Evolutionary conservation across 768 basidiomycete genomes (phyloP).

Genomic region (Royoungia palumana): DNA sequence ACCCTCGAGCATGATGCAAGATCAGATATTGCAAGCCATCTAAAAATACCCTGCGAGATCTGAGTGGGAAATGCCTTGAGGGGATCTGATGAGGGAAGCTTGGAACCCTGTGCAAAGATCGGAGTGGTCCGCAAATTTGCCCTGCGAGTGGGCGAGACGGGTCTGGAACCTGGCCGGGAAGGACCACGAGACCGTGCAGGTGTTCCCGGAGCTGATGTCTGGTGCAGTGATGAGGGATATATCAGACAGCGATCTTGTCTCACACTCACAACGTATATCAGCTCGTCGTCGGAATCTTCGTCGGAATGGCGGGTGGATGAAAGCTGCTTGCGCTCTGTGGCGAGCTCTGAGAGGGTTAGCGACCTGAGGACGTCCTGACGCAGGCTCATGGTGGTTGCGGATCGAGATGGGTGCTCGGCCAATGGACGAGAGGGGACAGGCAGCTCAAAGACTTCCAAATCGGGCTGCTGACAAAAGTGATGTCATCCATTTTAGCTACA

Average conservation of each 20-base stretch:
- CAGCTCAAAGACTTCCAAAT: slow-evolving; percentile 7
- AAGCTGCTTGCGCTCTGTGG: slow-evolving; percentile 25
- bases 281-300: slow-evolving; percentile 63
- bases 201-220: slow-evolving; percentile 69
- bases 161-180: slow-evolving; percentile 45
- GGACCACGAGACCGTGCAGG: slow-evolving; percentile 61
- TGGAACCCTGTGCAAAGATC: slow-evolving; percentile 25
- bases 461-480: slow-evolving; percentile 22
- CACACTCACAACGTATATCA: slow-evolving; percentile 65
- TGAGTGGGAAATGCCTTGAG: slow-evolving; percentile 76
- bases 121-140: slow-evolving; percentile 20
- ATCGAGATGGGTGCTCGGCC: not conserved
- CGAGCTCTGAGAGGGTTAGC: slow-evolving; percentile 37
- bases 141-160: slow-evolving; percentile 35
- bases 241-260: slow-evolving; percentile 1
- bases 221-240: slow-evolving; percentile 6
- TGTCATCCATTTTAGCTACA: slow-evolving; percentile 40
- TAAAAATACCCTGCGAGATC: slow-evolving; percentile 75
- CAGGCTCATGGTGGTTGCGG: slow-evolving; percentile 53
- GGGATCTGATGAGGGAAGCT: slow-evolving; percentile 45
- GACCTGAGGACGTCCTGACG: slow-evolving; percentile 68
- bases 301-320: slow-evolving; percentile 18
- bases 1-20: slow-evolving; percentile 78
- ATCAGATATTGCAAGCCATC: slow-evolving; percentile 54
- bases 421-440: not conserved